Evolutionary conservation across 1,284 basidiomycete species (phyloP).

Genomic region (Veloporphyrellus conicus): DNA sequence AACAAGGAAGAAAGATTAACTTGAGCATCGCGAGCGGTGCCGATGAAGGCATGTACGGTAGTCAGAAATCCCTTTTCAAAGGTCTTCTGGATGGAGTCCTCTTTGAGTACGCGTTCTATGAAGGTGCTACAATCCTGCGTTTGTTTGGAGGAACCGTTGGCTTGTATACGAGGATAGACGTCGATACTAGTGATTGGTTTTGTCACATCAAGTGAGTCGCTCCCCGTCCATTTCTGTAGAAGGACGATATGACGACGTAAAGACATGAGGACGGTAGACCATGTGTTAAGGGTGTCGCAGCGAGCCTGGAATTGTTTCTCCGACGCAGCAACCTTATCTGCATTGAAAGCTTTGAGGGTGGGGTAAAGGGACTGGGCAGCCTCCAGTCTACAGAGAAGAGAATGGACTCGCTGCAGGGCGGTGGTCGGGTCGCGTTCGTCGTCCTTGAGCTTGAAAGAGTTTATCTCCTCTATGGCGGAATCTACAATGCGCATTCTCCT

Average conservation of each 20-base stretch:
- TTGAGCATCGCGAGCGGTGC: conserved; percentile 84
- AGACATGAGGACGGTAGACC: conserved; percentile 79
- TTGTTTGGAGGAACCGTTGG: conserved; percentile 37
- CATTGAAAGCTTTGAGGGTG: conserved; percentile 71
- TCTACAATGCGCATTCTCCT: conserved; percentile 78
- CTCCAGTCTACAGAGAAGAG: conserved; percentile 75
- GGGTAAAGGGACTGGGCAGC: conserved; percentile 87
- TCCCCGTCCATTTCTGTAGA: conserved; percentile 88
- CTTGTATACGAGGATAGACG: conserved; percentile 25
- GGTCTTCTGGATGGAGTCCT: conserved; percentile 89
- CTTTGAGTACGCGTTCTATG: conserved; percentile 92
- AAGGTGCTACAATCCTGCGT: conserved; percentile 69
- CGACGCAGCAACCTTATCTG: conserved; percentile 71
- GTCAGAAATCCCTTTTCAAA: conserved; percentile 93
- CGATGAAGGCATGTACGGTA: conserved; percentile 82
- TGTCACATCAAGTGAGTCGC: conserved; percentile 83
- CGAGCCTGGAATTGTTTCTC: conserved; percentile 69
- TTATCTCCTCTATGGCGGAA: conserved; percentile 78
- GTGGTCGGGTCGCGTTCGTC: conserved; percentile 42
- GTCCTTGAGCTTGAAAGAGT: conserved; percentile 59
- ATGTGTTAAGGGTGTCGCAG: conserved; percentile 83
- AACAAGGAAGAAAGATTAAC: conserved; percentile 75
- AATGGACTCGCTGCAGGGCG: conserved; percentile 70
- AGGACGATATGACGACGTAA: conserved; percentile 75
- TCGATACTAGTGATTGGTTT: conserved; percentile 67